phyloP scores from a whole-genome alignment of 2,329 filamentous ascomycete genomes.

The Canariomyces notabilis region DNA sequence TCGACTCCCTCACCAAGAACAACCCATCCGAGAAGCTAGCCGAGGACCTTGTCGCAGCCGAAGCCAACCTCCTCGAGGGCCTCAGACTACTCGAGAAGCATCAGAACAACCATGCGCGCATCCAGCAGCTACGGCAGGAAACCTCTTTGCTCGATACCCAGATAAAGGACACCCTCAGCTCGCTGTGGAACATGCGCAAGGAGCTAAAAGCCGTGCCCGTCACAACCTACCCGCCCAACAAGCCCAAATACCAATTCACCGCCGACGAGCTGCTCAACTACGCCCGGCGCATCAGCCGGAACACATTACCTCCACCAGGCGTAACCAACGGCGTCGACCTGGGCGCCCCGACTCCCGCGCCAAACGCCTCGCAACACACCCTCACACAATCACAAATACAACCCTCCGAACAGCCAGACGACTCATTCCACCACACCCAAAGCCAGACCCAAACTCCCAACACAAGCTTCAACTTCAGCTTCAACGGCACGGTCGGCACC shows the following conservation, averaged over 20 bases:
- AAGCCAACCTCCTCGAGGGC: slow-evolving; percentile 60
- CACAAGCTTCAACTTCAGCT: slow-evolving; percentile 19
- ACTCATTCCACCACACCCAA: slow-evolving; percentile 21
- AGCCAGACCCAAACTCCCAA: slow-evolving; percentile 14
- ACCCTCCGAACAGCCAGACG: slow-evolving; percentile 29
- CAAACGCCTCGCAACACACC: slow-evolving; percentile 20
- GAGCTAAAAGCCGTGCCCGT: slow-evolving; percentile 63
- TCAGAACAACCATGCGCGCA: slow-evolving; percentile 66
- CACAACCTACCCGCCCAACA: slow-evolving; percentile 37
- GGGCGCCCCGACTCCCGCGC: slow-evolving; percentile 21
- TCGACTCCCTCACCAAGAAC: slow-evolving; percentile 78
- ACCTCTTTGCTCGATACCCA: slow-evolving; percentile 63
- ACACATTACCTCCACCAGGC: slow-evolving; percentile 64
- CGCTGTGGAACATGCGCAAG: slow-evolving; percentile 67
- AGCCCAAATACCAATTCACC: slow-evolving; percentile 51
- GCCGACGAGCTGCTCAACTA: slow-evolving; percentile 73
- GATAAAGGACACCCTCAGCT: slow-evolving; percentile 64
- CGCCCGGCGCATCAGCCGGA: slow-evolving; percentile 74
- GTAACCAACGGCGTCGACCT: slow-evolving; percentile 38
- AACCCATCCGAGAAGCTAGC: slow-evolving; percentile 67
- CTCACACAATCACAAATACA: slow-evolving; percentile 26
- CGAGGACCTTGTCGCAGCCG: slow-evolving; percentile 64
- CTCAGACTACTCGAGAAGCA: slow-evolving; percentile 64
- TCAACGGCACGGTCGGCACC: slow-evolving; percentile 7
- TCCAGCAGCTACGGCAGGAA: slow-evolving; percentile 62